Percentiles rank a stretch among this genome's conserved stretches.
These are phyloP conservation scores for Tricholoma terreum DNA, from an alignment of 768 basidiomycete species.

Conservation along the genomic window DNA sequence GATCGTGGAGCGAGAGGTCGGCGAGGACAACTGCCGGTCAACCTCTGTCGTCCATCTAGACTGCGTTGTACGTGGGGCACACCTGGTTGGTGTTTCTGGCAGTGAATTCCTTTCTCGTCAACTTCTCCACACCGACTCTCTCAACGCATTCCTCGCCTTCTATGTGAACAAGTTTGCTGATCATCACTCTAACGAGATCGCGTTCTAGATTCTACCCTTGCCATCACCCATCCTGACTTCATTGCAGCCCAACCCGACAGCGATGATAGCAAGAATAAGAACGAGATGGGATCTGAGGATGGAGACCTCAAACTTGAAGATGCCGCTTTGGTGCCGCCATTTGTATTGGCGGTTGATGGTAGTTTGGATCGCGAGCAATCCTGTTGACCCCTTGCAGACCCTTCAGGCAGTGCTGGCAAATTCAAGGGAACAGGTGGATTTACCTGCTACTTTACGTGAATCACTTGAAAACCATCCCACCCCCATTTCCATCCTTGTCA, in stretches of 20 bases:
- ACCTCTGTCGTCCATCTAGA: conserved; percentile 26
- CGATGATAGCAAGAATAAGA: no score
- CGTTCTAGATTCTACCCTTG: conserved; percentile 12
- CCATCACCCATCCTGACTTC: background rate
- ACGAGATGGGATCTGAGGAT: no score
- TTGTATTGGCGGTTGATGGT: conserved; percentile 20
- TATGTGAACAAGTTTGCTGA: conserved; percentile 32
- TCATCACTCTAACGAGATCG: conserved; percentile 29
- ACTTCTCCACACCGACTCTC: conserved; percentile 18
- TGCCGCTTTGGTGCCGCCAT: no score
- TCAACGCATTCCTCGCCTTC: conserved; percentile 21
- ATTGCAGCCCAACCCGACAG: no score
- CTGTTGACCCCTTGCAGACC: conserved; percentile 79
- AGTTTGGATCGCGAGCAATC: conserved; percentile 58
- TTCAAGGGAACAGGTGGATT: conserved; percentile 83
- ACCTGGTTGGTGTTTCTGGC: conserved; percentile 28
- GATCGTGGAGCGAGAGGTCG: conserved; percentile 14
- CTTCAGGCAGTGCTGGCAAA: conserved; percentile 76
- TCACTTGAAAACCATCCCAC: conserved; percentile 80
- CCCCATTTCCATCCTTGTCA: conserved; percentile 80
- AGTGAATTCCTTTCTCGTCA: conserved; percentile 13
- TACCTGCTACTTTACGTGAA: conserved; percentile 75
- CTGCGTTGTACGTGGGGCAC: conserved; percentile 24
- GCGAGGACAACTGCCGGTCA: conserved; percentile 2
- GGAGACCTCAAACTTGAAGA: no score